Evolutionary conservation across 2,329 filamentous ascomycete genomes (phyloP), one percentile per base, ranked within the genome.

Genomic region (Fusarium udum): DNA sequence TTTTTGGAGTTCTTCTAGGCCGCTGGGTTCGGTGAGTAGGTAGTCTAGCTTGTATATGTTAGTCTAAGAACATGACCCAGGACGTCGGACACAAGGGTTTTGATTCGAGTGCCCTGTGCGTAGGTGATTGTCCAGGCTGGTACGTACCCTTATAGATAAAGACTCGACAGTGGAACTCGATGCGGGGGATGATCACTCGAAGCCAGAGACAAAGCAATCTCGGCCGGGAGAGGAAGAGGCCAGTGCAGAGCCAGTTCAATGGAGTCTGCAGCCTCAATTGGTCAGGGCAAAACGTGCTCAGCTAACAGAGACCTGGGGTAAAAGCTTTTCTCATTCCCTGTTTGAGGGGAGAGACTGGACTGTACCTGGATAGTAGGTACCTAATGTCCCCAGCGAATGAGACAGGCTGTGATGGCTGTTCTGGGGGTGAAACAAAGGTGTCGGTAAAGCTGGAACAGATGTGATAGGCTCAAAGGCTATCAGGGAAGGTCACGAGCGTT

Each of bases 1-100:
- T 78, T 77, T 77, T 78, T 78, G 76, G 75, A 73, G 68, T 78
- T 68, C 67, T 70, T 58, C 67, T 70, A 36, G 67, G 59, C 62
- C 51, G 69, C 59, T 74, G 67, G 70, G 70, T 63, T 67, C 65
- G 71, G 71, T 69, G 69, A 76, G 61, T 40, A 52, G 20, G 61
- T 42, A 58, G n/a, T n/a, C n/a, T n/a, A n/a, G 28, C 31, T 26
- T 39, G 18, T 34, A 22, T 32, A 22, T 31, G 40, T 16, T 26
- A 48, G 39, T 43, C 31, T 24, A 48, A 32, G 39, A 53, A 22
- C 26, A 60, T 49, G 45, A 53, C 62, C 55, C 43, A 43, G 45
- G 48, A 55, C 34, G 39, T 37, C 16, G 26, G 61, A 56, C 45
- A 49, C 65, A 68, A 69, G 45, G 69, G 67, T 53, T 67, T 71